phyloP scores from a whole-genome alignment of 352 stramenopile genomes.

The Globisporangium irregulare region DNA sequence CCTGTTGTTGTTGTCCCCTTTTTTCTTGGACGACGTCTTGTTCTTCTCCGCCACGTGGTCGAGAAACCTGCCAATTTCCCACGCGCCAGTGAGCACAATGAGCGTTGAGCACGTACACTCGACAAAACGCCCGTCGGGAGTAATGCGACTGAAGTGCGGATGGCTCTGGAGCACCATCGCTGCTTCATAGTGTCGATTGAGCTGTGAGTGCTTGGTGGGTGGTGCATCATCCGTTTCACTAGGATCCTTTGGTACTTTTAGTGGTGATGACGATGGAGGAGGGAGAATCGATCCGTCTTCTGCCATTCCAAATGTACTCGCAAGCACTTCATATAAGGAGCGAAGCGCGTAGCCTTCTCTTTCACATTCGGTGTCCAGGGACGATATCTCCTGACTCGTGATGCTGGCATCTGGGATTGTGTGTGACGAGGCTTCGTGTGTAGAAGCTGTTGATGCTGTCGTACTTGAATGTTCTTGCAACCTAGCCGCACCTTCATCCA shows the following conservation, averaged over 20 bases:
- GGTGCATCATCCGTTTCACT: conserved; percentile 5
- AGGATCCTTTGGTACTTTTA: neutral
- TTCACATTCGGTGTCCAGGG: neutral
- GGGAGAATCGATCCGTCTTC: conserved; percentile 16
- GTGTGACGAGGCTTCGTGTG: neutral
- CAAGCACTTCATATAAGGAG: conserved; percentile 29
- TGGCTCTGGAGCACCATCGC: conserved; percentile 33
- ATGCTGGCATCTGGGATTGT: too few species aligned
- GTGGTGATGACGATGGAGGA: neutral
- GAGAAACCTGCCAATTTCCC: conserved; percentile 58
- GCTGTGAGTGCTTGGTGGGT: neutral
- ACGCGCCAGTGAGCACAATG: conserved; percentile 47
- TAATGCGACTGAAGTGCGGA: conserved; percentile 54
- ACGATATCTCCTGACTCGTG: neutral
- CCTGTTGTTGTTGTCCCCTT: conserved; percentile 2
- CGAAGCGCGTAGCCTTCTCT: conserved; percentile 26
- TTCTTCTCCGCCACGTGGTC: conserved; percentile 54
- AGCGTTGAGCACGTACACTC: conserved; percentile 68
- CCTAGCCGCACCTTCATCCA: neutral
- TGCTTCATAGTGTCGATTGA: conserved; percentile 23
- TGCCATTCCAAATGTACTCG: conserved; percentile 25
- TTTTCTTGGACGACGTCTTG: conserved; percentile 33
- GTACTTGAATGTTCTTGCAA: neutral
- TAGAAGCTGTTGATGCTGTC: neutral
- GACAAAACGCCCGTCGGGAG: conserved; percentile 59